Evolutionary conservation across 345 rosid species (phyloP).

Genomic region (Citrus trifoliata): DNA sequence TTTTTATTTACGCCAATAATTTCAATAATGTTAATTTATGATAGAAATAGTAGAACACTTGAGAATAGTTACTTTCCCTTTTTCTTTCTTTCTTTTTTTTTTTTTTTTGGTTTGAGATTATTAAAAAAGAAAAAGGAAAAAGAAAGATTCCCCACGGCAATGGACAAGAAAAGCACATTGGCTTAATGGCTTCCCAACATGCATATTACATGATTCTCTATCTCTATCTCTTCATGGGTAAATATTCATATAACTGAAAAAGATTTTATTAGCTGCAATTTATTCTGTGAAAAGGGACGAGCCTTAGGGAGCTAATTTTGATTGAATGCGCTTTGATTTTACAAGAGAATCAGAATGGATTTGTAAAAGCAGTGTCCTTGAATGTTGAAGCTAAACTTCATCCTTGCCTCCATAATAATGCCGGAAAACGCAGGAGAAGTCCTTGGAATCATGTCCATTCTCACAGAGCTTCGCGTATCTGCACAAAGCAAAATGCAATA

Average conservation of each 20-base stretch:
- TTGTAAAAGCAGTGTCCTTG: background rate
- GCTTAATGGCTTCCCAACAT: background rate
- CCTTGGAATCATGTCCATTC: constrained; percentile 66
- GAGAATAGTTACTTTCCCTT: no score
- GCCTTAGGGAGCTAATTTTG: background rate
- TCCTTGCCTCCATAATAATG: constrained; percentile 65
- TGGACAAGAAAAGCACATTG: background rate
- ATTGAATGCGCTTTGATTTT: background rate
- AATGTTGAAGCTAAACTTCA: constrained; percentile 25
- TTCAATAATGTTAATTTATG: no score
- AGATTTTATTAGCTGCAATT: background rate
- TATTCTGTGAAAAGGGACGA: background rate
- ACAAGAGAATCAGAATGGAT: background rate
- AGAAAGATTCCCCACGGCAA: background rate
- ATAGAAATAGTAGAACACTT: no score
- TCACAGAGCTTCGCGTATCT: constrained; percentile 65
- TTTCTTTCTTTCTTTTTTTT: no score
- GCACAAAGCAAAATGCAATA: constrained; percentile 20
- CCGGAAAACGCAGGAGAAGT: constrained; percentile 81
- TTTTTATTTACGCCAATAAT: no score
- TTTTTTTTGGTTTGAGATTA: background rate
- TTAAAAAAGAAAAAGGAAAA: background rate
- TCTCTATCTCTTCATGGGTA: background rate
- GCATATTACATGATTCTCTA: background rate
- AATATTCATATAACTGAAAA: no score